Evolutionary conservation across 2,329 filamentous ascomycete species (phyloP).

Genomic region (Chaetomiaceae sp.): DNA sequence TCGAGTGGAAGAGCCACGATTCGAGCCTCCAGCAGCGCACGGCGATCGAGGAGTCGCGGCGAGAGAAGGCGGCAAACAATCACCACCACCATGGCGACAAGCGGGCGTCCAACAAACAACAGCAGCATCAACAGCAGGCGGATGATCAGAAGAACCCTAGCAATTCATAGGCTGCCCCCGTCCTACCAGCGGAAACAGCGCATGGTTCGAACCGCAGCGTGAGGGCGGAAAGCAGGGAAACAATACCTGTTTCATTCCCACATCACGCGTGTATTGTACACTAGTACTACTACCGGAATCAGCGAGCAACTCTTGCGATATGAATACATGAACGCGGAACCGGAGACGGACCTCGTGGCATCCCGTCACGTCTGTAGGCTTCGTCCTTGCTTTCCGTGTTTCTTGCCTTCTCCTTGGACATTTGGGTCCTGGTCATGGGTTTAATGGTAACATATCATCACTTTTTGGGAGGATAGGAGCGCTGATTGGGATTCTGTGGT

Average conservation of each 20-base stretch:
- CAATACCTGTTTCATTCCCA: not conserved
- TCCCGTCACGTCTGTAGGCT: too few relatives aligned
- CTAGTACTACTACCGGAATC: too few relatives aligned
- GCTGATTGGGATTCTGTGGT: constrained; percentile 6
- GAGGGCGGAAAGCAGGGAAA: not conserved
- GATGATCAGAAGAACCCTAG: constrained; percentile 17
- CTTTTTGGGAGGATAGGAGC: constrained; percentile 3
- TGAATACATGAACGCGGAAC: too few relatives aligned
- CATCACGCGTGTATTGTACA: constrained; percentile 14
- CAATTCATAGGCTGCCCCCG: constrained; percentile 3
- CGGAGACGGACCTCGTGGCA: too few relatives aligned
- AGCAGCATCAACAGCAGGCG: constrained; percentile 16
- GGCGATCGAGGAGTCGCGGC: constrained; percentile 83
- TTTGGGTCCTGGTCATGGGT: too few relatives aligned
- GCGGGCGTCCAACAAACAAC: constrained; percentile 29
- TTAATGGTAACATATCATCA: too few relatives aligned
- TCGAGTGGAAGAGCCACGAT: constrained; percentile 94
- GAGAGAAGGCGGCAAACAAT: constrained; percentile 70
- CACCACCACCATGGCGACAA: constrained; percentile 35
- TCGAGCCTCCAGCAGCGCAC: constrained; percentile 89
- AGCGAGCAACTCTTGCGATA: too few relatives aligned
- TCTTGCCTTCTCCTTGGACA: too few relatives aligned
- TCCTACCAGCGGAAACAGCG: not conserved
- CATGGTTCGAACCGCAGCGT: too few relatives aligned
- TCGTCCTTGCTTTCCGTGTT: too few relatives aligned